Evolutionary conservation across 2,329 filamentous ascomycete genomes (phyloP).

Genomic region (Dactylella cylindrospora): DNA sequence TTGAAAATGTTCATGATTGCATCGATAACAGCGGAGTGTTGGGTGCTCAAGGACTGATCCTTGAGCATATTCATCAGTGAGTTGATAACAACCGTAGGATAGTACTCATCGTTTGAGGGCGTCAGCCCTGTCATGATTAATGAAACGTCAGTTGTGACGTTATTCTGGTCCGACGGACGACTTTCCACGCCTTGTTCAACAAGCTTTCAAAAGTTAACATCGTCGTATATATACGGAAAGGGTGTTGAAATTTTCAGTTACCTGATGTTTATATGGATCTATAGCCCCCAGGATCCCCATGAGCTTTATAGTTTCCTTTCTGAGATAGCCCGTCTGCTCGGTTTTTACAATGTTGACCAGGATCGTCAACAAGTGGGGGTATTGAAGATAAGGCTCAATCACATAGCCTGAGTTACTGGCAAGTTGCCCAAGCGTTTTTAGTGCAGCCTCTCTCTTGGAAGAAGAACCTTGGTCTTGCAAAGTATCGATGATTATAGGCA

Average conservation of each 20-base stretch:
- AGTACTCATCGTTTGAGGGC: constrained; percentile 96
- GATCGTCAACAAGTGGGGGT: constrained; percentile 88
- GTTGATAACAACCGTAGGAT: constrained; percentile 96
- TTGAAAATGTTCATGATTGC: constrained; percentile 99
- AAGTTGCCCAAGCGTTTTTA: constrained; percentile 86
- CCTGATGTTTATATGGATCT: constrained; percentile 92
- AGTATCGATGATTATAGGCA: constrained; percentile 92
- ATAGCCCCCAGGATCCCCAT: constrained; percentile 93
- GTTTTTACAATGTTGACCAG: constrained; percentile 91
- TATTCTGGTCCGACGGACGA: constrained; percentile 68
- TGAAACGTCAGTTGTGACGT: constrained; percentile 82
- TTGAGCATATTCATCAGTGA: constrained; percentile 89
- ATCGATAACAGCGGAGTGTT: constrained; percentile 91
- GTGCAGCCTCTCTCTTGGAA: constrained; percentile 83
- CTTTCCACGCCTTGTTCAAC: constrained; percentile 84
- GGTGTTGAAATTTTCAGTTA: constrained; percentile 51
- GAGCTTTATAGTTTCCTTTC: constrained; percentile 92
- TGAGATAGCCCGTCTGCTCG: constrained; percentile 79
- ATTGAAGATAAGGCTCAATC: constrained; percentile 91
- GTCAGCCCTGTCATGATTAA: constrained; percentile 97
- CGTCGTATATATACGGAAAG: not conserved
- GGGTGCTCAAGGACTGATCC: constrained; percentile 82
- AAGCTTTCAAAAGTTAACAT: constrained; percentile 61
- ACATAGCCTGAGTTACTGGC: constrained; percentile 97
- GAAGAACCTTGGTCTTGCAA: constrained; percentile 91